Conservation (phyloP, 371 early-diverging fungal genomes). For the Choanephora cucurbitarum region DNA sequence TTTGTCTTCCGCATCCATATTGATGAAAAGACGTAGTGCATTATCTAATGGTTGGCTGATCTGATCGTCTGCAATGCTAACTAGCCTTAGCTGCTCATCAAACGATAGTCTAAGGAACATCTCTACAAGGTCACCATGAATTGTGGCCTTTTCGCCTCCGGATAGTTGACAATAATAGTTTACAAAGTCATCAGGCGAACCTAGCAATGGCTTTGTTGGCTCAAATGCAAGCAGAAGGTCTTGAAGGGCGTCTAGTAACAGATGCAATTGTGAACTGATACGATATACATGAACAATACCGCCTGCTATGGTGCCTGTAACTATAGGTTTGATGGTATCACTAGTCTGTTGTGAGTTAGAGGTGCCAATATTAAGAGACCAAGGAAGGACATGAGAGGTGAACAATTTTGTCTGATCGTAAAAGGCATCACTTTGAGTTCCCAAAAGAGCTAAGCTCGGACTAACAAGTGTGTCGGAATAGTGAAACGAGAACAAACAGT, state of each 20-base stretch:
- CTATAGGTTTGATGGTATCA: slow-evolving; percentile 27
- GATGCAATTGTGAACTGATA: slow-evolving; percentile 19
- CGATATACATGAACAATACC: slow-evolving; percentile 32
- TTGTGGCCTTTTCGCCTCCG: slow-evolving; percentile 18
- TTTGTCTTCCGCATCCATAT: not conserved
- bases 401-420: slow-evolving; percentile 1
- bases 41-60: not conserved
- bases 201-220: slow-evolving; percentile 26
- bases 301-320: slow-evolving; percentile 36
- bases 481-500: slow-evolving; percentile 33
- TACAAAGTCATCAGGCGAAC: slow-evolving; percentile 27
- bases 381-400: slow-evolving; percentile 21
- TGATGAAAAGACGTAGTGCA: not conserved
- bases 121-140: slow-evolving; percentile 41
- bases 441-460: slow-evolving; percentile 23
- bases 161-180: slow-evolving; percentile 30
- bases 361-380: slow-evolving; percentile 10
- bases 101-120: slow-evolving; percentile 13
- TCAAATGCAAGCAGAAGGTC: slow-evolving; percentile 23
- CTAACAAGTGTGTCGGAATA: slow-evolving; percentile 39
- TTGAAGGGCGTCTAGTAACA: slow-evolving; percentile 20
- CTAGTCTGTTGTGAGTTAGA: too few species aligned
- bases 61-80: not conserved
- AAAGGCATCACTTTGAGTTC: slow-evolving; percentile 13
- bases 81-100: slow-evolving; percentile 9